Base-by-base conservation (phyloP, 2,329 filamentous ascomycete genomes). In the Teratosphaeria epicoccoides region DNA sequence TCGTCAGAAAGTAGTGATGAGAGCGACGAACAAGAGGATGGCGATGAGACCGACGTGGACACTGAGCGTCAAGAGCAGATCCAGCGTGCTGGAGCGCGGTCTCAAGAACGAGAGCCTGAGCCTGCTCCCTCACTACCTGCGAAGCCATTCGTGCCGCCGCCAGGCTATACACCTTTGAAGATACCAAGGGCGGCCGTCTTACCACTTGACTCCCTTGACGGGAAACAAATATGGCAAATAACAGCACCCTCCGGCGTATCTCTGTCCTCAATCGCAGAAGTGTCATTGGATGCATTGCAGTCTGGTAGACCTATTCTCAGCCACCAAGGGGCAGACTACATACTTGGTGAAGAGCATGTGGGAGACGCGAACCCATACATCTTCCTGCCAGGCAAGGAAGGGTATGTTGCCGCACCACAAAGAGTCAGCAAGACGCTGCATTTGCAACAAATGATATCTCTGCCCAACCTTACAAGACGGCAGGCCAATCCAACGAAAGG, bases 171-270 rank as follows among this genome's bases (percentile, higher is more conserved):
- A 60, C 69, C 57, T 64, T 71, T 63, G 66, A 75, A 59, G 70
- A 78, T 62, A 68, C 80, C 53, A 66, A 76, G 59, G 17, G 61
- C 60, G 25, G 57, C 65, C 6, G 55, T 62, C 6, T 49, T 62
- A 7, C 71, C 77, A 22, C 68, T 10, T 52, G 75, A 76, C 50
- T 78, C 80, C 59, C 65, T 84, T 6, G 71, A 81, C 51, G 83
- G 83, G 56, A 88, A 88, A 71, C 82, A 89, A 65, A 74, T 89
- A 53, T 90, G 85, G 86, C 87, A 88, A 66, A 87, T 90, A 60
- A 87, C 83, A 9, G 82, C 84, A 3, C 86, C 86, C 2, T 78
- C 81, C 5, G 80, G 80, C 10, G 71, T 88, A 2, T 81, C 85
- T n/a, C 76, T 89, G 52, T 80, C 79, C 10, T 75, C 84, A 1